phyloP scores from a whole-genome alignment of 805 yeast genomes.

The Metschnikowia colocasiae region DNA sequence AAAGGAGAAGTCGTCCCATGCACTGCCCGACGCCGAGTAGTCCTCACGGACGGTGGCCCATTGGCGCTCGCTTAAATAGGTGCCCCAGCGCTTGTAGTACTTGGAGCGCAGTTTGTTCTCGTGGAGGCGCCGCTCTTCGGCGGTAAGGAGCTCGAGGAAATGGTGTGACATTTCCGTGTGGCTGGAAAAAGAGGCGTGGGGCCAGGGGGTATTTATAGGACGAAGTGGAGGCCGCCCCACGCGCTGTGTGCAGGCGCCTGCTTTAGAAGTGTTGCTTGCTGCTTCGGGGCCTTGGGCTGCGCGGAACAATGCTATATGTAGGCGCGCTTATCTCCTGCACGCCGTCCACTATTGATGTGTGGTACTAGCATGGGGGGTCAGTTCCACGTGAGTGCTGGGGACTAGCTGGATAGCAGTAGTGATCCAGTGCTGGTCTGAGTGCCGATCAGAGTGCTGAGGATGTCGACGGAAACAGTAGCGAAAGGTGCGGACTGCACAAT shows the following conservation, averaged over 20 bases:
- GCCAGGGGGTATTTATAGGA: not conserved
- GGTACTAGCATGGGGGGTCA: too few relatives aligned
- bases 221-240: not conserved
- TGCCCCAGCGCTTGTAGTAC: constrained; percentile 90
- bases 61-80: constrained; percentile 81
- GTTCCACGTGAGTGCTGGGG: too few relatives aligned
- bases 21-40: constrained; percentile 80
- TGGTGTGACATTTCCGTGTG: constrained; percentile 7
- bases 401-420: too few relatives aligned
- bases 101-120: constrained; percentile 32
- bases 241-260: constrained; percentile 1
- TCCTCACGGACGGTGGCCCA: constrained; percentile 79
- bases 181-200: not conserved
- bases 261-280: constrained; percentile 2
- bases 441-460: too few relatives aligned
- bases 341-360: too few relatives aligned
- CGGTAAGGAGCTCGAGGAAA: constrained; percentile 23
- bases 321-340: not conserved
- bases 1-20: constrained; percentile 86
- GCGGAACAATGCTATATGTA: not conserved
- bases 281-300: constrained; percentile 1
- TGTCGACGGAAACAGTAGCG: too few relatives aligned
- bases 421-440: too few relatives aligned
- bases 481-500: too few relatives aligned
- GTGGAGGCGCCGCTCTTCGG: constrained; percentile 37